Percentiles rank a stretch among this genome's conserved stretches.
These are phyloP conservation scores for Dryadomyces quercus-mongolicae DNA, from an alignment of 2,329 filamentous ascomycete genomes.

Conservation along the genomic window DNA sequence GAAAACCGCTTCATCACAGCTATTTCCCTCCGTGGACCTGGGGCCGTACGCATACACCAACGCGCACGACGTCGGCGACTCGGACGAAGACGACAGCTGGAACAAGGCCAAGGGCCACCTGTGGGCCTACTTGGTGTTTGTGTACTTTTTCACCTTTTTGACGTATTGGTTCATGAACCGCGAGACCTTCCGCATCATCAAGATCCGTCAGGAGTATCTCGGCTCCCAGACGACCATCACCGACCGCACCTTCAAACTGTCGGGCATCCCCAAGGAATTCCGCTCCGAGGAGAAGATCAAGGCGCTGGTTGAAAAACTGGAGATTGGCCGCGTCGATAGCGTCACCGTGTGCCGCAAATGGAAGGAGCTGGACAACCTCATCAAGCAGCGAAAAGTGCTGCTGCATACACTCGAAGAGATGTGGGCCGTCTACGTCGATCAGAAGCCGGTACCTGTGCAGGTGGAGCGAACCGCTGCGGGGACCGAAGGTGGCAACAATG, in stretches of 20 bases:
- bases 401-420: slow-evolving; percentile 68
- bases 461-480: slow-evolving; percentile 5
- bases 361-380: slow-evolving; percentile 64
- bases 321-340: slow-evolving; percentile 80
- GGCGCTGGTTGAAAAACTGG: slow-evolving; percentile 72
- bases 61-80: slow-evolving; percentile 2
- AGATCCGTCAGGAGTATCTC: slow-evolving; percentile 78
- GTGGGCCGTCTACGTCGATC: slow-evolving; percentile 67
- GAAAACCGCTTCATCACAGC: background rate
- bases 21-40: background rate
- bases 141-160: slow-evolving; percentile 78
- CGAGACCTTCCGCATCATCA: slow-evolving; percentile 77
- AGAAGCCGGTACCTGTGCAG: slow-evolving; percentile 23
- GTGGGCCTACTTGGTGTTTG: slow-evolving; percentile 91
- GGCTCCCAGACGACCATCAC: slow-evolving; percentile 92
- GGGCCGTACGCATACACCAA: background rate
- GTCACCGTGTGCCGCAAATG: slow-evolving; percentile 82
- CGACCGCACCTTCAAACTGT: slow-evolving; percentile 83
- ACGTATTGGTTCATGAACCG: slow-evolving; percentile 72
- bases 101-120: slow-evolving; percentile 44
- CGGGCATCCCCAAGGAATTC: slow-evolving; percentile 71
- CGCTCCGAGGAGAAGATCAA: slow-evolving; percentile 75
- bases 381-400: slow-evolving; percentile 52
- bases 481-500: background rate
- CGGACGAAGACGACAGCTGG: slow-evolving; percentile 19